Evolutionary conservation across 352 stramenopile species (phyloP), one percentile per base, ranked within the genome.

Genomic region (Thraustotheca clavata): DNA sequence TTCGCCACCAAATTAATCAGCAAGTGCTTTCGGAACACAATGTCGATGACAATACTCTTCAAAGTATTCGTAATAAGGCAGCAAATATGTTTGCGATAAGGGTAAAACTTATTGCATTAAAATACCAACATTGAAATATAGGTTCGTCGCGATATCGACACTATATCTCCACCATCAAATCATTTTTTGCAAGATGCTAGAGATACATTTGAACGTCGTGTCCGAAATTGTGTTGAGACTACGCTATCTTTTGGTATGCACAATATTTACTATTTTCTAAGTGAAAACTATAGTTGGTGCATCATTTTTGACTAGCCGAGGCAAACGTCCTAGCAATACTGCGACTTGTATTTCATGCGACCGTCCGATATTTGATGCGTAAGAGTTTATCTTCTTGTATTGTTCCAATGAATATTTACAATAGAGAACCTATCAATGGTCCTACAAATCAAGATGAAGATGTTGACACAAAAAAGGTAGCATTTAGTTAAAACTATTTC

Each of bases 281-380:
- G n/a, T 47, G 39, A 24, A 5, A 4, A n/a, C 4, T 5, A n/a
- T 47, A 47, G 39, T 47, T 24, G 39, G 39, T 47, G 39, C n/a
- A 24, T 24, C 39, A 47, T 24, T 24, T 27, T 4, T n/a, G n/a
- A 4, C 38, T 39, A 16, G 16, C 18, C 16, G 11, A 35, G 55
- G 31, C 26, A 48, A 50, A 31, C 8, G 35, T 7, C 38, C 16
- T 26, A 26, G 26, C 3, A 62, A 22, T 11, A 50, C 55, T 8
- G 55, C 55, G 16, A 62, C 55, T 26, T 62, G 55, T n/a, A 62
- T 62, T 20, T 62, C 55, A n/a, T 62, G 55, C 20, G 55, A 62
- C 20, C 55, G 55, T 24, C 55, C 55, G 9, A 62, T 62, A 18
- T 62, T n/a, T 29, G 55, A 50, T 2, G 18, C 32, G 9, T n/a